These are phyloP conservation scores for Sporothrix variecibatus DNA, from an alignment of 2,329 filamentous ascomycete genomes.

Conservation along the genomic window DNA sequence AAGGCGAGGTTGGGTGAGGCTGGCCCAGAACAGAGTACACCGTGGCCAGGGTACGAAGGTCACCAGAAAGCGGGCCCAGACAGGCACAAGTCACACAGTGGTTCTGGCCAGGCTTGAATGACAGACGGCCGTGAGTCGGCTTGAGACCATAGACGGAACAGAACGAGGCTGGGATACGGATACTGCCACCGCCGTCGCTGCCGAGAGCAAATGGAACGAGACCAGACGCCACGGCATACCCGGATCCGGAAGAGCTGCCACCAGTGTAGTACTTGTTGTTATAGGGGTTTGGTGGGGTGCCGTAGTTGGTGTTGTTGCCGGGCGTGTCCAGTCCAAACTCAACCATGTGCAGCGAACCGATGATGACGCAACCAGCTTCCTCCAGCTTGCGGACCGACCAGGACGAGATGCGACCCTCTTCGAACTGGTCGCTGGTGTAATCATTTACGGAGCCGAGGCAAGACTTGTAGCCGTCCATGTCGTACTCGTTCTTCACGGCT, in stretches of 20 bases:
- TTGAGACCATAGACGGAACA: slow-evolving; percentile 77
- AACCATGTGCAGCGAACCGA: slow-evolving; percentile 77
- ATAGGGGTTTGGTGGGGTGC: slow-evolving; percentile 76
- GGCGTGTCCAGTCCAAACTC: slow-evolving; percentile 74
- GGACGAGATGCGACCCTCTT: slow-evolving; percentile 52
- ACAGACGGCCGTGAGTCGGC: slow-evolving; percentile 67
- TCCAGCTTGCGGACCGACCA: slow-evolving; percentile 72
- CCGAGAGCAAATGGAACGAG: slow-evolving; percentile 72
- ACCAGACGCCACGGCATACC: slow-evolving; percentile 68
- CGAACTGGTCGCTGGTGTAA: slow-evolving; percentile 51
- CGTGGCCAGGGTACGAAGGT: slow-evolving; percentile 65
- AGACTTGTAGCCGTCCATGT: slow-evolving; percentile 71
- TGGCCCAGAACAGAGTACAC: slow-evolving; percentile 65
- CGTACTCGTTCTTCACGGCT: slow-evolving; percentile 75
- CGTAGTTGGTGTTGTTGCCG: slow-evolving; percentile 71
- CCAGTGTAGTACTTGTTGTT: slow-evolving; percentile 74
- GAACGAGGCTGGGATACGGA: slow-evolving; percentile 71
- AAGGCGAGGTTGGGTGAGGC: slow-evolving; percentile 62
- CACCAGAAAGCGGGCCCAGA: slow-evolving; percentile 67
- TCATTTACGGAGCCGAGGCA: slow-evolving; percentile 64
- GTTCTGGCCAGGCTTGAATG: slow-evolving; percentile 59
- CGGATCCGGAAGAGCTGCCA: slow-evolving; percentile 73
- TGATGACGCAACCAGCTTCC: slow-evolving; percentile 68
- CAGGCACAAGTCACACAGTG: slow-evolving; percentile 64
- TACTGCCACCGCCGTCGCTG: slow-evolving; percentile 71